Base-by-base conservation (phyloP, 2,329 filamentous ascomycete species). In the Pseudocercospora ulei region DNA sequence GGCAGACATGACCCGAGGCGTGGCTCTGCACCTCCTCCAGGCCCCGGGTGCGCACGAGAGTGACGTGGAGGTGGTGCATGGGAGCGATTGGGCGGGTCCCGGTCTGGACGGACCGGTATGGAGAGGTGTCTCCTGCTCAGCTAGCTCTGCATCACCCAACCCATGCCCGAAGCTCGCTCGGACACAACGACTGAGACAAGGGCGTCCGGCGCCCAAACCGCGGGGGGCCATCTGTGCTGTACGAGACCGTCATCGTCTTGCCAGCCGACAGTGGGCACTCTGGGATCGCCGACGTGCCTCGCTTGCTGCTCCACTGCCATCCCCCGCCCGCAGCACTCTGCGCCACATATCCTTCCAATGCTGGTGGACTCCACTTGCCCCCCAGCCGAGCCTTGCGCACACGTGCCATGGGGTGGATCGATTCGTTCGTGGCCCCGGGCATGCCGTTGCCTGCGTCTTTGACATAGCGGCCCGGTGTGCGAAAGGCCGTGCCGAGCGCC, bases 321-420 rank as follows among this genome's bases (percentile, higher is more conserved):
- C 27, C 27, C 16, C 18, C 7, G 18, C 9, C 27, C 6, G 27
- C 14, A 4, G 6, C 2, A 9, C 14, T 29, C 11, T 9, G 23
- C 23, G 12, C 23, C 7, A 13, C 12, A 13, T 25, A 37, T 9
- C 13, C 41, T 12, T 12, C 18, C 18, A 39, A 19, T 2, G 43
- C 26, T 12, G 43, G 30, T n/a, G 39, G 43, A 8, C 30, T 35
- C 43, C 43, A 45, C 5, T 9, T 16, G 7, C 7, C 5, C 5
- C 23, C 4, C 5, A 46, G 8, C 7, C 29, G 35, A n/a, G 16
- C 17, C 13, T 30, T 25, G 14, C 44, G 44, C n/a, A 40, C 35
- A 6, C 44, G 41, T 5, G 36, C 44, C 17, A 39, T 44, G 3
- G 44, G 38, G 23, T 44, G 44, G 3, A 44, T 34, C 6, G 12